Base-by-base conservation (phyloP, 768 basidiomycete genomes). In the Rhodotorula diobovata region DNA sequence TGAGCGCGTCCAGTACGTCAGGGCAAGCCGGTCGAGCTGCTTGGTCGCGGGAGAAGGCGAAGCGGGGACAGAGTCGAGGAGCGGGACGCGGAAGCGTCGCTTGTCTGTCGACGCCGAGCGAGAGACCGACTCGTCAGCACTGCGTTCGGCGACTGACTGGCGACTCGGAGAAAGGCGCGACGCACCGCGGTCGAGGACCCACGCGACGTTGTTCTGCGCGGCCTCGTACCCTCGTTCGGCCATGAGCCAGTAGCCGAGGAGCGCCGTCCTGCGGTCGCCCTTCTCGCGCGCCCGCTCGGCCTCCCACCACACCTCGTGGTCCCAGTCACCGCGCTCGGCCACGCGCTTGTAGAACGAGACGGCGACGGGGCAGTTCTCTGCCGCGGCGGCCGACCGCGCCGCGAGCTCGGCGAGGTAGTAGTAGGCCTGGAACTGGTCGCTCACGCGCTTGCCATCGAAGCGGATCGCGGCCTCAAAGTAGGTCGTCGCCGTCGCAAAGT, bases 181-280 rank as follows among this genome's bases (percentile, higher is more conserved):
- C 50, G 48, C 62, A 89, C 94, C 92, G 85, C 93, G 90, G 78
- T 97, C 95, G 70, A 98, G 83, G 63, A 93, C 84, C 80, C 87
- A 94, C 0, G 93, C 96, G 28, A 99, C 82, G 77, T 99, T 98
- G 78, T 93, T 98, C 82, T 98, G 95, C 4, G 91, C 94, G 37
- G 88, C 84, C 81, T 99, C 96, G 37, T 85, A 89, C 0, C 96
- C 96, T 70, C 90, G 82, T 82, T 99, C 96, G 16, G 91, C 92
- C 43, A 93, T 91, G 61, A 96, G 85, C 90, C 89, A 91, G 92
- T 96, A 99, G 59, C 89, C 88, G 43, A 98, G 81, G 82, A 98
- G 87, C 5, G 95, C 95, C 63, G 86, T 84, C 73, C 92, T 88
- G 77, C 87, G 88, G 43, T 89, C 90, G 10, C 89, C 87, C 4